Base-by-base conservation (phyloP, 2,329 filamentous ascomycete genomes). In the Fulvia fulva region DNA sequence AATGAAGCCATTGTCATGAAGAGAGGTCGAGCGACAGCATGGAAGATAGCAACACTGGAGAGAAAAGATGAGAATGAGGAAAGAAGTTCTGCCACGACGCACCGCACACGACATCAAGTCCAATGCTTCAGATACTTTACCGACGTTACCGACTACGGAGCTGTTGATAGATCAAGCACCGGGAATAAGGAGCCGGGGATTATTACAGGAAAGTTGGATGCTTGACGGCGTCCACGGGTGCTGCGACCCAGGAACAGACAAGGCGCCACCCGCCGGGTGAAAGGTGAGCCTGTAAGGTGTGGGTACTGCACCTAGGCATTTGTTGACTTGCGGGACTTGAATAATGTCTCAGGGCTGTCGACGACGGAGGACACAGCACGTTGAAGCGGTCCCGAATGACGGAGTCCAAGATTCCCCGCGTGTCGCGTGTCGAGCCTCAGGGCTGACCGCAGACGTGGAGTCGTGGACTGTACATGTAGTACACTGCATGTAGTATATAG, bases 1-100 rank as follows among this genome's bases (percentile, higher is more conserved):
- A 66, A n/a, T 2, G 59, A 46, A 47, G 65, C 62, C 65, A 68
- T 67, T 47, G 59, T 57, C 53, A 54, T 49, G n/a, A 34, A 34
- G 46, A 25, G 12, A 19, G 44, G 26, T 19, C 26, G 9, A n/a
- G 50, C 19, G 32, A 52, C 49, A 51, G 51, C 53, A 34, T 23
- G 19, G 41, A 26, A 53, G 14, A 52, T 21, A 25, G 22, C 45
- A 32, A 22, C 26, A 49, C 23, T 21, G 51, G 16, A 47, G 21
- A 25, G 44, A 14, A 12, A 11, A 28, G 32, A 51, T n/a, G 49
- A 45, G 56, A 44, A n/a, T n/a, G 0, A 11, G 8, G 19, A 21
- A 32, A 45, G 26, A 26, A 50, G 26, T 16, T 32, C 23, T 32
- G 25, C 26, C 25, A n/a, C 23, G 26, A 50, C 47, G 43, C 32